Evolutionary conservation across 331 rosid genomes (phyloP).

Genomic region (Quercus phellos): DNA sequence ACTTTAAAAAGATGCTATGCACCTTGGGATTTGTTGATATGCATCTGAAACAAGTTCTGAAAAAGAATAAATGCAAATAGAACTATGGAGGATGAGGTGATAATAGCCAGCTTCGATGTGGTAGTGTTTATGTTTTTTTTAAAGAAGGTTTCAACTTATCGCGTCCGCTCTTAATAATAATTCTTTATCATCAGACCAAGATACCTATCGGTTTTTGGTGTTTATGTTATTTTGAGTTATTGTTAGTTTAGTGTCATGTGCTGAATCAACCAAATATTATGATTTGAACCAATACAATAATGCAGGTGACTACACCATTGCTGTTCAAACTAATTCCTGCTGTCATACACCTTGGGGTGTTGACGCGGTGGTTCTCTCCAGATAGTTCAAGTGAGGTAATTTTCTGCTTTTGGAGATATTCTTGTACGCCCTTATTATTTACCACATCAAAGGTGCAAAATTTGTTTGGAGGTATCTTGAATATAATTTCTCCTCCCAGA

Average conservation of each 20-base stretch:
- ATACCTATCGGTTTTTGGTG: neutral
- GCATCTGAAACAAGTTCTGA: neutral
- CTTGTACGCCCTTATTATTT: neutral
- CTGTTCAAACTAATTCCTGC: constrained; percentile 95
- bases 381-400: constrained; percentile 70
- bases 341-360: constrained; percentile 74
- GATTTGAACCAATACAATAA: constrained; percentile 5
- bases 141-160: no score
- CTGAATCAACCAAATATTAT: constrained; percentile 8
- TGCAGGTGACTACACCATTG: constrained; percentile 97
- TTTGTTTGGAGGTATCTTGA: constrained; percentile 26
- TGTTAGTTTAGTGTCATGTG: constrained; percentile 4
- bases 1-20: neutral
- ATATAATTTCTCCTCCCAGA: constrained; percentile 51
- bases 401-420: neutral
- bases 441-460: neutral
- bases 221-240: constrained; percentile 1
- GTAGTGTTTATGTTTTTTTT: no score
- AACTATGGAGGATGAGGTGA: neutral
- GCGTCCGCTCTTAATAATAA: fast-evolving
- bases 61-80: neutral
- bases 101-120: neutral
- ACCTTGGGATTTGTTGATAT: neutral
- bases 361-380: constrained; percentile 79
- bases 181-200: fast-evolving